Conservation (phyloP, 2,329 filamentous ascomycete species). For the Xylaria digitata region DNA sequence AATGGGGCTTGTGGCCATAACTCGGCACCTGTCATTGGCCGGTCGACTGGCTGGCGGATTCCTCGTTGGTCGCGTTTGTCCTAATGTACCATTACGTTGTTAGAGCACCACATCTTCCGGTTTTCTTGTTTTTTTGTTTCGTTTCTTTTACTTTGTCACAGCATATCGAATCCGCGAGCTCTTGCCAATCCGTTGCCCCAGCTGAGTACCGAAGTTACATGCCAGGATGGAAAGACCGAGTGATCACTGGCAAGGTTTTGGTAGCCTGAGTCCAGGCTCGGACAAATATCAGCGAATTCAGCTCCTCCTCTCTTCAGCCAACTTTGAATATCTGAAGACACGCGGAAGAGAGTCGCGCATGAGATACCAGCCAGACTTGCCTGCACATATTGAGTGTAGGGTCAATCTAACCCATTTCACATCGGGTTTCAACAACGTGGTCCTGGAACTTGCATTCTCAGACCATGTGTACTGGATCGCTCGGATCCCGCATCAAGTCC, state of each 20-base stretch:
- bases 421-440: slow-evolving; percentile 44
- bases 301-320: slow-evolving; percentile 20
- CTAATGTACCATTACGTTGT: too few relatives aligned
- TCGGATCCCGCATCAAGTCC: slow-evolving; percentile 40
- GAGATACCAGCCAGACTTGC: slow-evolving; percentile 15
- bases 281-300: slow-evolving; percentile 27
- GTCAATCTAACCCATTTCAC: slow-evolving; percentile 24
- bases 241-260: slow-evolving; percentile 21
- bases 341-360: slow-evolving; percentile 18
- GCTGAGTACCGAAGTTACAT: neutral
- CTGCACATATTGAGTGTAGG: slow-evolving; percentile 10
- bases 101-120: too few relatives aligned
- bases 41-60: too few relatives aligned
- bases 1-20: too few relatives aligned
- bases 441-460: slow-evolving; percentile 46
- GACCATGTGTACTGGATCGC: slow-evolving; percentile 46
- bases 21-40: too few relatives aligned
- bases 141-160: too few relatives aligned
- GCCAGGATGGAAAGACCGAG: slow-evolving; percentile 17
- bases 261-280: slow-evolving; percentile 4
- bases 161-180: too few relatives aligned
- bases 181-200: too few relatives aligned
- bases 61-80: too few relatives aligned
- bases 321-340: slow-evolving; percentile 26
- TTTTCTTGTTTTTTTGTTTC: too few relatives aligned